Evolutionary conservation across 2,329 filamentous ascomycete genomes (phyloP).

Genomic region (Hypoxylon sp.): DNA sequence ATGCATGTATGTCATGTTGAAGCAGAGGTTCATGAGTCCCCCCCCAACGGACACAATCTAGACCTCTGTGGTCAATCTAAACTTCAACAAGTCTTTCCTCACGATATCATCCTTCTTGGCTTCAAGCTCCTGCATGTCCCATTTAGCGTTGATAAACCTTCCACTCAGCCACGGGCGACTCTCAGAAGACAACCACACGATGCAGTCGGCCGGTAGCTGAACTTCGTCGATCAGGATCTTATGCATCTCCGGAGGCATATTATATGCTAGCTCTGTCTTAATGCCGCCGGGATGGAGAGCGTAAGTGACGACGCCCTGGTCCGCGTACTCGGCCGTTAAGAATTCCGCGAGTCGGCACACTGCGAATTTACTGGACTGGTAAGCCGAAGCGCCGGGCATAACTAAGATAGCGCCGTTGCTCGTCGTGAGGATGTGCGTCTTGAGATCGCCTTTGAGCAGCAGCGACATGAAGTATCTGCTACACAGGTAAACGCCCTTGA

Average conservation of each 20-base stretch:
- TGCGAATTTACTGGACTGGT: slow-evolving; percentile 61
- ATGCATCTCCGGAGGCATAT: slow-evolving; percentile 51
- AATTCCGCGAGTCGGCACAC: slow-evolving; percentile 60
- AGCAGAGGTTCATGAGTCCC: background rate
- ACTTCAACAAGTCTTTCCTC: slow-evolving; percentile 49
- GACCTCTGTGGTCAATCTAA: slow-evolving; percentile 38
- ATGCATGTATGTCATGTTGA: background rate
- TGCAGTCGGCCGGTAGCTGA: slow-evolving; percentile 48
- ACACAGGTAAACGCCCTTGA: slow-evolving; percentile 49
- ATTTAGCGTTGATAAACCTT: slow-evolving; percentile 48
- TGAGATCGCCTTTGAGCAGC: slow-evolving; percentile 49
- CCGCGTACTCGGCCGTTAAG: slow-evolving; percentile 57
- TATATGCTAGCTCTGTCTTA: slow-evolving; percentile 57
- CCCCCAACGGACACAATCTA: background rate
- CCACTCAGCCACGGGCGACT: slow-evolving; percentile 46
- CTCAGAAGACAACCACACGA: slow-evolving; percentile 44
- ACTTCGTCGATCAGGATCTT: slow-evolving; percentile 47
- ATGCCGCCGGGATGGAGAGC: slow-evolving; percentile 61
- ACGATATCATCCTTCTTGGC: slow-evolving; percentile 50
- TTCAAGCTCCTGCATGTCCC: slow-evolving; percentile 53
- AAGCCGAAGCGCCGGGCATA: slow-evolving; percentile 55
- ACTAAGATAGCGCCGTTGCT: slow-evolving; percentile 56
- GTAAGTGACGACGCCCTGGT: slow-evolving; percentile 57
- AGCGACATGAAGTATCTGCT: slow-evolving; percentile 47
- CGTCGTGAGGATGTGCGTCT: slow-evolving; percentile 58